Conservation (phyloP, 495 filamentous ascomycete species). For the Lasiosphaeria miniovina region DNA sequence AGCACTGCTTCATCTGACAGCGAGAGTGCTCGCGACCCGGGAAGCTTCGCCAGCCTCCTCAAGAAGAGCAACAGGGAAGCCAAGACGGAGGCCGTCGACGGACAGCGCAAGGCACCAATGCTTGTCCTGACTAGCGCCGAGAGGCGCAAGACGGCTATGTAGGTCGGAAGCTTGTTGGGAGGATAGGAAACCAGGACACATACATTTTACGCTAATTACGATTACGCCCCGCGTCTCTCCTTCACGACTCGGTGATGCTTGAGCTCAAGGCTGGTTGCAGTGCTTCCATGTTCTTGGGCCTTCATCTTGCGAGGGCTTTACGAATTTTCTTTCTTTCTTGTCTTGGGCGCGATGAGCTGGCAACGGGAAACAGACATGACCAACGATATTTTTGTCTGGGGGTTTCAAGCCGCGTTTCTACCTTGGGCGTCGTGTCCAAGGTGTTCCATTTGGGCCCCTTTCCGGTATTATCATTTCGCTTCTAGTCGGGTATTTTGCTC, state of each 20-base stretch:
- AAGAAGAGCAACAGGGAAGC: conserved; percentile 48
- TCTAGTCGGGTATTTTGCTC: background rate
- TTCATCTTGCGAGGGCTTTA: conserved; percentile 19
- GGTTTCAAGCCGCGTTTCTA: background rate
- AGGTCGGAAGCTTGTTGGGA: conserved; percentile 2
- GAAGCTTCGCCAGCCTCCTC: conserved; percentile 57
- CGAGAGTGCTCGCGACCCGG: conserved; percentile 28
- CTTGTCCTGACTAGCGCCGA: conserved; percentile 84
- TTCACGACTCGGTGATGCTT: conserved; percentile 14
- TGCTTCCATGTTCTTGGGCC: conserved; percentile 12
- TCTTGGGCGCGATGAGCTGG: conserved; percentile 20
- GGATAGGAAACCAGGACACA: conserved; percentile 15
- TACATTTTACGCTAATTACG: conserved; percentile 36
- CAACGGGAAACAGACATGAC: conserved; percentile 10
- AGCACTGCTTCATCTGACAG: conserved; percentile 56
- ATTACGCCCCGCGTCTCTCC: conserved; percentile 32
- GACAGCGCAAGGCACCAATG: conserved; percentile 77
- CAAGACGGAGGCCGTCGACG: conserved; percentile 49
- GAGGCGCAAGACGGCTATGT: conserved; percentile 67
- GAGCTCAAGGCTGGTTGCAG: conserved; percentile 18
- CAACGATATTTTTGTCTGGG: conserved; percentile 1
- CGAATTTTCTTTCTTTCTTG: conserved; percentile 21
- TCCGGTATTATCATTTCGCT: background rate
- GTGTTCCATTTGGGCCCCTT: conserved; percentile 5
- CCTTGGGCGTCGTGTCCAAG: background rate